Base-by-base conservation (phyloP, 352 stramenopile genomes). In the Phytopythium aichiense region DNA sequence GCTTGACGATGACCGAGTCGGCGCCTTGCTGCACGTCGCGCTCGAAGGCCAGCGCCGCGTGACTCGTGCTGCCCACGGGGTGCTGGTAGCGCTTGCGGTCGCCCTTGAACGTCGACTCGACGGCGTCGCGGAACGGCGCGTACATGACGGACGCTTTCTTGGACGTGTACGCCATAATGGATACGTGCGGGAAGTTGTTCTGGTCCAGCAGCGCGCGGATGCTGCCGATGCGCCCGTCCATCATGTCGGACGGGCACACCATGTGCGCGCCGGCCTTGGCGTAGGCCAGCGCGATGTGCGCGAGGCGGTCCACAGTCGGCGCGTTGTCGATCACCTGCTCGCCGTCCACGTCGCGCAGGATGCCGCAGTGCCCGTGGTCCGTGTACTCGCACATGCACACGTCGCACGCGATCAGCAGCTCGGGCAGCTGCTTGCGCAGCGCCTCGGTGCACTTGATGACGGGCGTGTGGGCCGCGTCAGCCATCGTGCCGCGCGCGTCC, bases 1-100 rank as follows among this genome's bases (percentile, higher is more conserved):
- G 97, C 75, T 99, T 99, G 63, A 99, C 96, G 87, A 99, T 99
- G 60, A 99, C 88, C 67, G 98, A 98, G 87, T 99, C 98, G 42
- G 98, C 98, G 51, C 98, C 98, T 60, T 97, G 80, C 23, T 76
- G 69, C 52, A 92, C 63, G 61, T 97, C 89, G 51, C 87, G 86
- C 52, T 79, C 66, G 49, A 95, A 92, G 28, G 87, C 89, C 51
- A 94, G 63, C 58, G 77, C 74, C 9, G 87, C 88, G 69, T 97
- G 87, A 65, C 77, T 88, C 56, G 80, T 90, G 66, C 79, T 92
- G 55, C 88, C 88, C 18, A 94, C 84, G 0, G 88, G 88, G 61
- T 96, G 96, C 83, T 99, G 97, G 81, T 99, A 99, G 23, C 97
- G 98, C 82, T 99, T 99, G 53, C 87, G 85, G 65, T 97, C 85